Evolutionary conservation across 768 basidiomycete genomes (phyloP).

Genomic region (Cyathus striatus): DNA sequence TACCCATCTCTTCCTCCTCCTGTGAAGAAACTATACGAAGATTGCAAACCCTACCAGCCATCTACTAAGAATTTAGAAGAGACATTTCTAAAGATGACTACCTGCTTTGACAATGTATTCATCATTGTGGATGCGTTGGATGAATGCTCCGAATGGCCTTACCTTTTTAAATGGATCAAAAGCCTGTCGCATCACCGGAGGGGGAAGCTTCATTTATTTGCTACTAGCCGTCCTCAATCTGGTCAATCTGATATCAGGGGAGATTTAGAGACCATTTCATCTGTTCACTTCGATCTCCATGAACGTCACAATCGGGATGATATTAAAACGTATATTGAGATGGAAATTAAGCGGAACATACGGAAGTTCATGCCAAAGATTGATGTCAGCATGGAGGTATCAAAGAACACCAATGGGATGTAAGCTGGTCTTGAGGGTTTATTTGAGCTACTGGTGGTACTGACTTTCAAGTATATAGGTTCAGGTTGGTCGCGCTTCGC

Average conservation of each 20-base stretch:
- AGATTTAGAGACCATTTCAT: neutral
- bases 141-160: neutral
- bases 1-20: neutral
- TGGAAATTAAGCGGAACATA: neutral
- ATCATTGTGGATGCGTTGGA: neutral
- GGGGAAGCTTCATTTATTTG: neutral
- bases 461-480: neutral
- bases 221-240: neutral
- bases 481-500: neutral
- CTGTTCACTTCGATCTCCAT: neutral
- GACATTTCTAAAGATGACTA: neutral
- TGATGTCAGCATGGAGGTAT: neutral
- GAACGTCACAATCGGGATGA: neutral
- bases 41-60: neutral
- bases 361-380: neutral
- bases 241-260: no score
- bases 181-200: neutral
- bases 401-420: neutral
- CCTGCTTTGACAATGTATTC: neutral
- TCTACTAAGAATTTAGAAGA: neutral
- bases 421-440: neutral
- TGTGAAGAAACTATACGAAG: neutral
- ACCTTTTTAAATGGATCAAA: neutral
- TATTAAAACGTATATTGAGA: neutral
- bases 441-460: no score